Base-by-base conservation (phyloP, 495 filamentous ascomycete species). In the Hypoxylon fuscum region DNA sequence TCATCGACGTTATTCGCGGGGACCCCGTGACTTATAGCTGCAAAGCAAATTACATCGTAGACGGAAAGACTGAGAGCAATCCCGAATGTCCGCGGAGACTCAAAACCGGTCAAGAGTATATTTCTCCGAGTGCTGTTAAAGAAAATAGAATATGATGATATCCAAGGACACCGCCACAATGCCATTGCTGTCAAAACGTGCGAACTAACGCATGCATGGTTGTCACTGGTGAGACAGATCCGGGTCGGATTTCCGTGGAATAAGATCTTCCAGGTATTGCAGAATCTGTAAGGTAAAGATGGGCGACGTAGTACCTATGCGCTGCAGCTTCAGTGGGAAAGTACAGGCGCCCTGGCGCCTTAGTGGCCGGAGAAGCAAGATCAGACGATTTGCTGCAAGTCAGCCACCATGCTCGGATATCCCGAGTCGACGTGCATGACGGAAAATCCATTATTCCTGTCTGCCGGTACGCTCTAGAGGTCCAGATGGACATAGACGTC, bases 211-310 rank as follows among this genome's bases (percentile, higher is more conserved):
- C 46, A 61, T 52, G 52, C 25, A 34, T 18, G 40, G n/a, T n/a
- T n/a, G n/a, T n/a, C n/a, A n/a, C n/a, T n/a, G n/a, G 51, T 53
- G 40, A 38, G 55, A 59, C 38, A 53, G 47, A 55, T 27, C 40
- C 45, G 63, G 63, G 27, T 37, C 35, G 54, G 46, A 45, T 55
- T 51, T 20, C 52, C 51, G 62, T 56, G 46, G 46, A 61, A 61
- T 66, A 66, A 61, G 63, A 66, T 66, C 63, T 61, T 29, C 56
- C 34, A 48, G 40, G 35, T 61, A 66, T 66, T 66, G 63, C 63
- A 66, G 51, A 57, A 66, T 56, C 45, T 52, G 17, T 5, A 42
- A 7, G 8, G 4, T 29, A n/a, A 20, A 50, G 47, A 20, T 22
- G 34, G 12, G 31, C 14, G 15, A 64, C 58, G 55, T 41, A 35